phyloP scores from a whole-genome alignment of 805 yeast species.

The Lipomyces sp. region DNA sequence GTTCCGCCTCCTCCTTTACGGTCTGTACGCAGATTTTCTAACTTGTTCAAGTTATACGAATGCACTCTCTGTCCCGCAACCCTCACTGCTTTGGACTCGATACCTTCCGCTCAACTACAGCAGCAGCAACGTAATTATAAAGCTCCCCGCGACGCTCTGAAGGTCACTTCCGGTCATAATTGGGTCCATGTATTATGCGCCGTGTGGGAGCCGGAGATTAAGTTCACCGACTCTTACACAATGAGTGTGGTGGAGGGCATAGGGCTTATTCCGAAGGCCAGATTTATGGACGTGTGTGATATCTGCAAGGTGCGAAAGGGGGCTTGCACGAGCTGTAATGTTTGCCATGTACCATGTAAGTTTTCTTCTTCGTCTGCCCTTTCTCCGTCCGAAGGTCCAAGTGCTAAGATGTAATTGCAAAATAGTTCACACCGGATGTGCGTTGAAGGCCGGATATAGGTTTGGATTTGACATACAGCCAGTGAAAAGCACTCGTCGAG shows the following conservation, averaged over 20 bases:
- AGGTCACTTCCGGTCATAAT: constrained; percentile 59
- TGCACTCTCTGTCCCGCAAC: constrained; percentile 64
- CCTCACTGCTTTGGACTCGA: constrained; percentile 1
- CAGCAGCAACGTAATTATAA: too few species aligned
- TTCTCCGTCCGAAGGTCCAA: background rate
- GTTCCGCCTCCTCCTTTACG: background rate
- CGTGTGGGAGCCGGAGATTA: constrained; percentile 47
- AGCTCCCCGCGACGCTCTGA: constrained; percentile 55
- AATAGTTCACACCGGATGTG: constrained; percentile 58
- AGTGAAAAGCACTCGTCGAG: constrained; percentile 32
- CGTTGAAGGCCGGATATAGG: constrained; percentile 45
- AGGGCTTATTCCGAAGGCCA: constrained; percentile 32
- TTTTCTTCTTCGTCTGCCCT: too few species aligned
- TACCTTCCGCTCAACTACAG: constrained; percentile 9
- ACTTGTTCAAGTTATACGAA: constrained; percentile 44
- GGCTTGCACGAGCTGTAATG: constrained; percentile 47
- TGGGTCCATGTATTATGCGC: constrained; percentile 84
- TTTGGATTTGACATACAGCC: constrained; percentile 53
- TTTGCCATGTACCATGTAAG: constrained; percentile 40
- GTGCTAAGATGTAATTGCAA: background rate
- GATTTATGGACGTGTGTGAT: constrained; percentile 37
- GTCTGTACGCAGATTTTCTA: background rate
- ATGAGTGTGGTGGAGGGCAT: constrained; percentile 51
- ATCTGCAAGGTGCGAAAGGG: constrained; percentile 50
- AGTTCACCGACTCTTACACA: constrained; percentile 43